Conservation (phyloP, 2,329 filamentous ascomycete genomes). For the Aspergillus texensis region DNA sequence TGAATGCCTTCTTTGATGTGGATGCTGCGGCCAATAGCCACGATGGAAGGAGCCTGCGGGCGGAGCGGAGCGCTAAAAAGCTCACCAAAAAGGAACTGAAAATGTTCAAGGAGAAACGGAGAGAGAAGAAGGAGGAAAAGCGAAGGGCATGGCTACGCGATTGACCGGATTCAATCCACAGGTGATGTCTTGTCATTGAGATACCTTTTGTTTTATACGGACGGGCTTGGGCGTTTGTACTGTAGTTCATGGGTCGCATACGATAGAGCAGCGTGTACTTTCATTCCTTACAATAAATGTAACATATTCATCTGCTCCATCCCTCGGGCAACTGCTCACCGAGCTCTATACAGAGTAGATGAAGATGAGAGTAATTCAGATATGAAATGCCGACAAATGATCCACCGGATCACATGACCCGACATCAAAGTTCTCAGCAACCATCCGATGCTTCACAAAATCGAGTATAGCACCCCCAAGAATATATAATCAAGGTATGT, state of each 20-base stretch:
- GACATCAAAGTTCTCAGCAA: conserved; percentile 13
- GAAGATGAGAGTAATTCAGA: not conserved
- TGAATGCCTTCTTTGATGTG: conserved; percentile 95
- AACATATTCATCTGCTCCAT: conserved; percentile 9
- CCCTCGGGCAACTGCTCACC: not conserved
- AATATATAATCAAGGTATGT: not conserved
- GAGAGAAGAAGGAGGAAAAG: conserved; percentile 92
- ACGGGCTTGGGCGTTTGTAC: conserved; percentile 16
- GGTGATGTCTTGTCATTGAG: conserved; percentile 15
- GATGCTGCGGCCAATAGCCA: conserved; percentile 91
- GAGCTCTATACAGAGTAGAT: not conserved
- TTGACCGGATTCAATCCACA: conserved; percentile 48
- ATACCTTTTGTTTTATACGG: conserved; percentile 19
- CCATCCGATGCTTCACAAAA: not conserved
- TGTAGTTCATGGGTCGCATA: conserved; percentile 17
- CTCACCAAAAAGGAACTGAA: conserved; percentile 84
- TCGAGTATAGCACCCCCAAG: not conserved
- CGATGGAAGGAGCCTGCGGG: conserved; percentile 86
- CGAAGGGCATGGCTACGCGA: conserved; percentile 86
- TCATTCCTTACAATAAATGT: conserved; percentile 3
- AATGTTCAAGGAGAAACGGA: conserved; percentile 86
- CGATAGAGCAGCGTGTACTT: conserved; percentile 13
- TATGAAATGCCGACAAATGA: conserved; percentile 2
- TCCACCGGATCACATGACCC: conserved; percentile 16
- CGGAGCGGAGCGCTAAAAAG: conserved; percentile 84